Conservation (phyloP, 2,329 filamentous ascomycete species). For the Fusarium armeniacum region DNA sequence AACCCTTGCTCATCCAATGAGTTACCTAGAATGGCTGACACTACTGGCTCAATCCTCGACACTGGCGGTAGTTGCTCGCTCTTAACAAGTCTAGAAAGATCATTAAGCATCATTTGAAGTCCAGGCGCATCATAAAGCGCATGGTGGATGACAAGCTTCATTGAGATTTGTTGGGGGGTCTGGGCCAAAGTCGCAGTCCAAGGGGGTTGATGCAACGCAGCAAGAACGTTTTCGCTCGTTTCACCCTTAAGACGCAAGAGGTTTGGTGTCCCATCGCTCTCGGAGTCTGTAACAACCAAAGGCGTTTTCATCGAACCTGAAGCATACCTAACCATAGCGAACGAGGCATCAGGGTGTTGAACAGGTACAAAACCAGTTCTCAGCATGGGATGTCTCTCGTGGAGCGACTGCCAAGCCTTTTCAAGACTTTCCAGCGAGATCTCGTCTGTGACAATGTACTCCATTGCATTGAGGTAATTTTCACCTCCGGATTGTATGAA, state of each 20-base stretch:
- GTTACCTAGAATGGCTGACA: conserved; percentile 60
- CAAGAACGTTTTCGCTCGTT: conserved; percentile 53
- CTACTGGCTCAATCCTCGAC: conserved; percentile 52
- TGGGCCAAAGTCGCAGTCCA: conserved; percentile 72
- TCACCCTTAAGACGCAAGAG: conserved; percentile 57
- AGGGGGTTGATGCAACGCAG: conserved; percentile 66
- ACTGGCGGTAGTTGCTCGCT: conserved; percentile 31
- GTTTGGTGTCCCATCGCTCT: conserved; percentile 45
- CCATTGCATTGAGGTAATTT: conserved; percentile 82
- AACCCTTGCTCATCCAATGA: conserved; percentile 50
- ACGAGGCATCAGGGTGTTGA: conserved; percentile 71
- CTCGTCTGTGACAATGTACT: conserved; percentile 62
- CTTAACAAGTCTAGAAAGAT: conserved; percentile 61
- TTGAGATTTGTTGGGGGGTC: conserved; percentile 38
- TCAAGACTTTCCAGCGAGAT: conserved; percentile 60
- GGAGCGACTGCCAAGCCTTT: conserved; percentile 71
- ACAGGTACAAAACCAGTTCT: conserved; percentile 79
- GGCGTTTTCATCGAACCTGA: conserved; percentile 25
- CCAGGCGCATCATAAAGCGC: conserved; percentile 88
- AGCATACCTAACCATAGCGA: conserved; percentile 79
- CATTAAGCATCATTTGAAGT: conserved; percentile 73
- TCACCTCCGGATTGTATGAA: conserved; percentile 76
- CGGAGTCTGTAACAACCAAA: conserved; percentile 15
- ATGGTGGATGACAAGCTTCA: conserved; percentile 76
- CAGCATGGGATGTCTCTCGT: conserved; percentile 75